Conservation (phyloP, 108 stramenopile species). For the Discostella pseudostelligera region DNA sequence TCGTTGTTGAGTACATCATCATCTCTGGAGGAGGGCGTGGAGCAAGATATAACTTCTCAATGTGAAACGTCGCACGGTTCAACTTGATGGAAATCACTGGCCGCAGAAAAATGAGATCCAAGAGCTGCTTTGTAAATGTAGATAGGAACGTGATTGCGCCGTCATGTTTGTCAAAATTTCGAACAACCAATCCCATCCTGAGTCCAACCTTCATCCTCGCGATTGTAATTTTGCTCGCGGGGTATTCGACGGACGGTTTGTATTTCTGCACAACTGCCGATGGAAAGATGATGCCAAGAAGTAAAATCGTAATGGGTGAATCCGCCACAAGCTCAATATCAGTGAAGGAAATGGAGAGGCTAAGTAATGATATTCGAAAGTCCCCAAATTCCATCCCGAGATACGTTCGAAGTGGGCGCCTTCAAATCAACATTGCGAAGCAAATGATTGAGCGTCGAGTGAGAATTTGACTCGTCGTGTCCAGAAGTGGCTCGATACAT, state of each 20-base stretch:
- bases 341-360: slow-evolving; percentile 14
- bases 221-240: slow-evolving; percentile 26
- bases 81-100: slow-evolving; percentile 33
- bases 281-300: slow-evolving; percentile 30
- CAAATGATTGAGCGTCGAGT: too few species aligned
- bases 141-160: not conserved
- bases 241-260: slow-evolving; percentile 18
- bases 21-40: slow-evolving; percentile 28
- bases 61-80: slow-evolving; percentile 18
- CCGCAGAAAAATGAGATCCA: slow-evolving; percentile 5
- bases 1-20: too few species aligned
- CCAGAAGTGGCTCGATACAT: too few species aligned
- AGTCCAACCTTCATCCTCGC: slow-evolving; percentile 17
- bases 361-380: slow-evolving; percentile 9
- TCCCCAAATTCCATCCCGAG: slow-evolving; percentile 32
- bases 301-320: slow-evolving; percentile 7
- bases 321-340: slow-evolving; percentile 13
- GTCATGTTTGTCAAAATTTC: not conserved
- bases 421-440: slow-evolving; percentile 6
- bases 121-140: slow-evolving; percentile 1
- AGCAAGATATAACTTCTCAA: slow-evolving; percentile 45
- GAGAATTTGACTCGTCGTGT: too few species aligned
- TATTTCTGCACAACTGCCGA: slow-evolving; percentile 27
- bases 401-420: slow-evolving; percentile 24
- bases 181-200: slow-evolving; percentile 8